Percentiles rank a stretch among this genome's conserved stretches.
Evolutionary conservation across 306 rosid genomes (phyloP).

Genomic region (Cucumis sativus): DNA sequence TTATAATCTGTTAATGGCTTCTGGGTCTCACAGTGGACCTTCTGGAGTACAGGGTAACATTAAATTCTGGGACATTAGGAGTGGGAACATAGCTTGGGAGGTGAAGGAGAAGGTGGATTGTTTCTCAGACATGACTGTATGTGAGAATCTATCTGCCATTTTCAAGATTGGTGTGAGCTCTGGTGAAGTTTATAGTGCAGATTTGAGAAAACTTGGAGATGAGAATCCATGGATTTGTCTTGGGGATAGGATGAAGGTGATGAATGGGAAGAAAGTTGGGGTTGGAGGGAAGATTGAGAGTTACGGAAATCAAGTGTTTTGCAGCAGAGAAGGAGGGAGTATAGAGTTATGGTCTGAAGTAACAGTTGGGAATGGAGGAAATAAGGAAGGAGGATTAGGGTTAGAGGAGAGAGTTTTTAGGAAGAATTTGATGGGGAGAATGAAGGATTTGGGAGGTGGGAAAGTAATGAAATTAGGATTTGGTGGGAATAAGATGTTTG

Average conservation of each 20-base stretch:
- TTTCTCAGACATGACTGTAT: constrained; percentile 68
- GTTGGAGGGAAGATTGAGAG: constrained; percentile 65
- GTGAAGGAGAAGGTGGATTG: constrained; percentile 60
- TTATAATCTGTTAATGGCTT: constrained; percentile 52
- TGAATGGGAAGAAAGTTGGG: constrained; percentile 74
- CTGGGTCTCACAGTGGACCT: constrained; percentile 95
- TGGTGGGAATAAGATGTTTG: constrained; percentile 89
- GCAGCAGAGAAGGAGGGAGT: constrained; percentile 64
- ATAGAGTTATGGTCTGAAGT: constrained; percentile 86
- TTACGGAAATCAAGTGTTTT: constrained; percentile 72
- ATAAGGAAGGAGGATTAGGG: constrained; percentile 8
- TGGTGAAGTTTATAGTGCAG: constrained; percentile 48
- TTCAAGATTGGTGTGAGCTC: constrained; percentile 86
- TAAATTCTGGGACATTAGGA: constrained; percentile 72
- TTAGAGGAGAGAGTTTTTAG: constrained; percentile 26
- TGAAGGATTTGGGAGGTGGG: constrained; percentile 57
- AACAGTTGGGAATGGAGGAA: constrained; percentile 21
- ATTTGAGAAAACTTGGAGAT: constrained; percentile 42
- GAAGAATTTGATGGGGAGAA: constrained; percentile 49
- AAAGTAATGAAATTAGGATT: constrained; percentile 51
- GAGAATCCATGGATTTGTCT: constrained; percentile 62
- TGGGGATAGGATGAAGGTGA: constrained; percentile 37
- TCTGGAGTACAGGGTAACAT: constrained; percentile 68
- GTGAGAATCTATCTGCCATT: constrained; percentile 38
- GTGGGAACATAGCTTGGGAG: constrained; percentile 58